These are phyloP conservation scores for Hyphopichia burtonii DNA, from an alignment of 1,139 yeast genomes.

Conservation along the genomic window DNA sequence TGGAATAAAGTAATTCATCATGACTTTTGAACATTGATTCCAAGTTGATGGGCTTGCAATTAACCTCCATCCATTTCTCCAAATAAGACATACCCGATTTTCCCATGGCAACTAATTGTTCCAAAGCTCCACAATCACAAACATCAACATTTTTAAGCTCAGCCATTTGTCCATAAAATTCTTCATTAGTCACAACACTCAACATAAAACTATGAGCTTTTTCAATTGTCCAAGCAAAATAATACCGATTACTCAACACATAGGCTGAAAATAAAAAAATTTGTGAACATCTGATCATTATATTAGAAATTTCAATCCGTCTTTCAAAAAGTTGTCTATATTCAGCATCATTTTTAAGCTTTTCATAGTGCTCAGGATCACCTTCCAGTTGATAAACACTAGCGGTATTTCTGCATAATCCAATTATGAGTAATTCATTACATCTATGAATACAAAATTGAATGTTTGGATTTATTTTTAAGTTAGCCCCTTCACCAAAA, in stretches of 20 bases:
- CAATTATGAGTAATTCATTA: slow-evolving; percentile 18
- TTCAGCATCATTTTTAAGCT: slow-evolving; percentile 2
- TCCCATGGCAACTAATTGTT: slow-evolving; percentile 10
- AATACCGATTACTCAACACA: slow-evolving; percentile 32
- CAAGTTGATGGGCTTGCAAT: slow-evolving; percentile 2
- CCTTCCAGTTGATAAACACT: slow-evolving; percentile 2
- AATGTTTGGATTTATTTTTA: slow-evolving; percentile 19
- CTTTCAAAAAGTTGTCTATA: slow-evolving; percentile 4
- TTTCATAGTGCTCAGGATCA: slow-evolving; percentile 5
- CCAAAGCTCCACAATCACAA: slow-evolving; percentile 9
- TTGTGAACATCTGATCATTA: slow-evolving; percentile 16
- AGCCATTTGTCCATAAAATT: slow-evolving; percentile 15
- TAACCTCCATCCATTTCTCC: slow-evolving; percentile 7
- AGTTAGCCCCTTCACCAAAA: slow-evolving; percentile 18
- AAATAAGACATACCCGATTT: neutral
- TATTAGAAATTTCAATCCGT: slow-evolving; percentile 11
- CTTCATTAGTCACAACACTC: slow-evolving; percentile 19
- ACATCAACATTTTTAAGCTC: neutral
- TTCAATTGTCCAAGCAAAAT: slow-evolving; percentile 45
- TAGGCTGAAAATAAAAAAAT: slow-evolving; percentile 9
- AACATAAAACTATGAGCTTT: slow-evolving; percentile 34
- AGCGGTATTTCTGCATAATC: slow-evolving; percentile 14
- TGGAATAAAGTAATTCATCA: neutral
- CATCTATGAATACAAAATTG: slow-evolving; percentile 21
- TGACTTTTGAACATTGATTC: neutral